Conservation (phyloP, 345 rosid species). For the Citrus cavaleriei region DNA sequence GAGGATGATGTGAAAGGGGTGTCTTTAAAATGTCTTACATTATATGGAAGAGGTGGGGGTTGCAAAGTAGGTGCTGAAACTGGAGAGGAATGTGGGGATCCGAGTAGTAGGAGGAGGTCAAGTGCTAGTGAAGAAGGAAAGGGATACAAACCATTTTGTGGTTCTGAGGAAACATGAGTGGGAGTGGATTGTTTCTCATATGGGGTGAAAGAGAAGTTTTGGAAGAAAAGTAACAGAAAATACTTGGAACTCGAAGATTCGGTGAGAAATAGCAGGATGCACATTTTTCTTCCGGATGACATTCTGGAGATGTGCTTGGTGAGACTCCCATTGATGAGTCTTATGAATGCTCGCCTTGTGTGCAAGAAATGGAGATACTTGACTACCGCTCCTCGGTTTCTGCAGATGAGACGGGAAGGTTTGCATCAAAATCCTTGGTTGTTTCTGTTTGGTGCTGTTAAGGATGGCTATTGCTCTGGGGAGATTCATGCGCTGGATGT, state of each 20-base stretch:
- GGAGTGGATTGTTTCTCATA: conserved; percentile 86
- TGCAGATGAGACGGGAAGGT: conserved; percentile 72
- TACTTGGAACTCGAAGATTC: conserved; percentile 40
- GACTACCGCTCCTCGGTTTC: conserved; percentile 64
- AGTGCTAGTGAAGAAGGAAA: conserved; percentile 80
- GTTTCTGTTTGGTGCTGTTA: conserved; percentile 81
- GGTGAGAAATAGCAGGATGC: conserved; percentile 43
- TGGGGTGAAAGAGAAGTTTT: conserved; percentile 77
- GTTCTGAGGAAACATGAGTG: conserved; percentile 60
- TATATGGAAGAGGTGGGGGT: conserved; percentile 77
- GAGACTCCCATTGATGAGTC: conserved; percentile 75
- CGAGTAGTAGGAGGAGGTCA: conserved; percentile 65
- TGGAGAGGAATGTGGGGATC: conserved; percentile 73
- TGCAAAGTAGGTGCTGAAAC: conserved; percentile 97
- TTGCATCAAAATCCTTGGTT: conserved; percentile 78
- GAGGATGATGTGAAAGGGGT: conserved; percentile 51
- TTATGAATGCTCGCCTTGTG: conserved; percentile 87
- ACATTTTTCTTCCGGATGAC: conserved; percentile 82
- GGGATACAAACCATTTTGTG: conserved; percentile 53
- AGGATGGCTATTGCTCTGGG: conserved; percentile 76
- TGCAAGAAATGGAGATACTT: conserved; percentile 90
- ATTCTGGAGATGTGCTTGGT: conserved; percentile 87
- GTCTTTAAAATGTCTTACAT: conserved; percentile 60
- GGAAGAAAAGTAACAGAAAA: conserved; percentile 66
- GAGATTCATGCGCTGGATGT: conserved; percentile 80